These are phyloP conservation scores for Coelastrella sp. DNA, from an alignment of 139 green algal genomes.

Conservation along the genomic window DNA sequence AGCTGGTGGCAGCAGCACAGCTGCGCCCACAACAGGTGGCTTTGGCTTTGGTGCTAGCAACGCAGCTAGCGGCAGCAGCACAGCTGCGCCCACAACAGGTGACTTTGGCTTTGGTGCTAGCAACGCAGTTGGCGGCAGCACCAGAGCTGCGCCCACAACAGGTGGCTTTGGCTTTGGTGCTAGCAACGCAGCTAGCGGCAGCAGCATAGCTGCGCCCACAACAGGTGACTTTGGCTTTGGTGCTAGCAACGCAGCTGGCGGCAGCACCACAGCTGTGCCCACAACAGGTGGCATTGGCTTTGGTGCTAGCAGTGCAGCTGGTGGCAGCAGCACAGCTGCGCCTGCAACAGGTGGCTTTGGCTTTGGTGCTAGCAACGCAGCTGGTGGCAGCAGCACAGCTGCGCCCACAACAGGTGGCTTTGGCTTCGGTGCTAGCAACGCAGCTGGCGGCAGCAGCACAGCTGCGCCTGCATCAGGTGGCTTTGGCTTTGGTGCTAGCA, in stretches of 20 bases:
- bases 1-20: not conserved
- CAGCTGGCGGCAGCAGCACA: not conserved
- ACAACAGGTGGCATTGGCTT: not conserved
- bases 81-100: not conserved
- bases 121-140: too few relatives aligned
- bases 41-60: too few relatives aligned
- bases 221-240: too few relatives aligned
- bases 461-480: not conserved
- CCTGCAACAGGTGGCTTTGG: not conserved
- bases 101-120: not conserved
- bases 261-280: too few relatives aligned
- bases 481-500: not conserved
- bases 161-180: too few relatives aligned
- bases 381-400: not conserved
- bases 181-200: too few relatives aligned
- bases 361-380: not conserved
- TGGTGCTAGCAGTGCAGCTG: not conserved
- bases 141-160: too few relatives aligned
- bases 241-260: too few relatives aligned
- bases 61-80: not conserved
- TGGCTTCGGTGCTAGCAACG: not conserved
- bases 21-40: not conserved
- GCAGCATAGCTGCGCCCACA: too few relatives aligned
- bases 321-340: not conserved
- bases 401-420: not conserved